Evolutionary conservation across 1,284 basidiomycete species (phyloP).

Genomic region (Pulveroboletus sp.): DNA sequence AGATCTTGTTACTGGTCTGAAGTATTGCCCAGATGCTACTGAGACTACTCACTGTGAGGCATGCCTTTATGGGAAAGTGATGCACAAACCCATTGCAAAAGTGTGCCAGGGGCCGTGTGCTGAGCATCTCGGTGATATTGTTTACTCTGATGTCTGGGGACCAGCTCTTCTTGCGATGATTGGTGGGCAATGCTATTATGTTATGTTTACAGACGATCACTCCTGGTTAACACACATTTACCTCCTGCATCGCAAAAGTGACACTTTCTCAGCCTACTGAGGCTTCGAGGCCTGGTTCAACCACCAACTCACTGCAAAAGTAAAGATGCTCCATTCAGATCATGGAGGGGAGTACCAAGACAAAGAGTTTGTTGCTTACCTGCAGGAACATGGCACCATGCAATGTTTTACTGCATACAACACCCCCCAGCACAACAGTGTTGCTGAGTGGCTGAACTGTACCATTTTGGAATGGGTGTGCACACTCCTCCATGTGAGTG

Average conservation of each 20-base stretch:
- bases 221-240: constrained; percentile 25
- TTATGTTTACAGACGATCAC: constrained; percentile 33
- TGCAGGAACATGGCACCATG: not conserved
- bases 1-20: not conserved
- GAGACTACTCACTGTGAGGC: constrained; percentile 18
- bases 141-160: constrained; percentile 26
- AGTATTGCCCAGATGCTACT: no score
- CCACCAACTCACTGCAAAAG: not conserved
- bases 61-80: constrained; percentile 11
- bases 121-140: no score
- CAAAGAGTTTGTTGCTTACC: not conserved
- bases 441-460: no score
- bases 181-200: constrained; percentile 26
- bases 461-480: no score
- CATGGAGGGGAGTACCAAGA: not conserved
- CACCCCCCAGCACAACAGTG: no score
- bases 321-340: not conserved
- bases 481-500: no score
- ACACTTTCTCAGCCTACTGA: not conserved
- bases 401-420: not conserved
- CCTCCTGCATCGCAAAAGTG: constrained; percentile 25
- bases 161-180: constrained; percentile 25
- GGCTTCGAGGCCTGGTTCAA: not conserved
- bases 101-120: not conserved
- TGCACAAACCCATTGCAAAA: not conserved